Percentiles rank a stretch among this genome's conserved stretches.
These are phyloP conservation scores for Prunus mira DNA, from an alignment of 306 rosid species.

Conservation along the genomic window DNA sequence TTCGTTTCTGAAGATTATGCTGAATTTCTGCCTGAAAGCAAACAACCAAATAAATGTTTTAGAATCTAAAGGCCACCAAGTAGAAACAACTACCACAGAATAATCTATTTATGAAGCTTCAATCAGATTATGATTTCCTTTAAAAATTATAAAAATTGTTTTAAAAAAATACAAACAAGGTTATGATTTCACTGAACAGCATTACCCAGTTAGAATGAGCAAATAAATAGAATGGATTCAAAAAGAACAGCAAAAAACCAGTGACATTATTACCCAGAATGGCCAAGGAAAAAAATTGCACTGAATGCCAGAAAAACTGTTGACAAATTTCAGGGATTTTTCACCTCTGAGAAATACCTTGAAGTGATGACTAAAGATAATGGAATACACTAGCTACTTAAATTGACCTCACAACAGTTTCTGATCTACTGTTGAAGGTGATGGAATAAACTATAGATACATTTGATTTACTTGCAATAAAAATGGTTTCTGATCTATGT, in stretches of 20 bases:
- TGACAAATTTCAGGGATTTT: not conserved
- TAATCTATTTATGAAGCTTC: not conserved
- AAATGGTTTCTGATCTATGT: not conserved
- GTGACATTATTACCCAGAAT: not conserved
- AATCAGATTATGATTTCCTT: not conserved
- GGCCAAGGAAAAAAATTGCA: not conserved
- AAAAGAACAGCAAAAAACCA: not conserved
- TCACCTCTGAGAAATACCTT: not conserved
- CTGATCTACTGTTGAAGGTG: too few species aligned
- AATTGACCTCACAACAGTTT: not conserved
- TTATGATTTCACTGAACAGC: not conserved
- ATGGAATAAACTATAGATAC: too few species aligned
- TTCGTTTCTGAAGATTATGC: slow-evolving; percentile 81
- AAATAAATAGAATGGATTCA: not conserved
- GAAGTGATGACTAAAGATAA: not conserved
- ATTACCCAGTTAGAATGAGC: not conserved
- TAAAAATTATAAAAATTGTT: not conserved
- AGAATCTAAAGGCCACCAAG: not conserved
- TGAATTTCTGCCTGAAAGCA: slow-evolving; percentile 82
- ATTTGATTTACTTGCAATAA: not conserved
- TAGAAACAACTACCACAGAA: slow-evolving; percentile 11
- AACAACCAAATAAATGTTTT: slow-evolving; percentile 13
- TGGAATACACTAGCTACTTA: not conserved
- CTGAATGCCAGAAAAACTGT: not conserved
- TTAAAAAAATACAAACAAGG: not conserved